These are phyloP conservation scores for Auricularia cornea DNA, from an alignment of 768 basidiomycete species.

Conservation along the genomic window DNA sequence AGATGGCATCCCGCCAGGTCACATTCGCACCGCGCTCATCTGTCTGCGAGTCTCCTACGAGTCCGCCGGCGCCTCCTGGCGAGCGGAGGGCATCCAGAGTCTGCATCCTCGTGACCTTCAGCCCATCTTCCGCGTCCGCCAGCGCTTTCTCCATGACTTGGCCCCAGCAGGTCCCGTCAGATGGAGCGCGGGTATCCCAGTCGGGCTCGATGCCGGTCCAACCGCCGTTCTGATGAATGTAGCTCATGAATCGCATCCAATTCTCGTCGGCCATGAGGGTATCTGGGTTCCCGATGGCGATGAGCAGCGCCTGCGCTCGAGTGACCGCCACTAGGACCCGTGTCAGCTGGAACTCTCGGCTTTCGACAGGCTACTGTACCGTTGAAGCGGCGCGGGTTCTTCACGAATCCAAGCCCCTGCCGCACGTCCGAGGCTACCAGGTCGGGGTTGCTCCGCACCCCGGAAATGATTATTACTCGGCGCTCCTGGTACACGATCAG, in stretches of 20 bases:
- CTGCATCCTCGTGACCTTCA: too few relatives aligned
- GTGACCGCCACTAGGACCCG: constrained; percentile 48
- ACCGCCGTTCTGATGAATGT: constrained; percentile 39
- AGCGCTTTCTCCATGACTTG: too few relatives aligned
- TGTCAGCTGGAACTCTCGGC: background rate
- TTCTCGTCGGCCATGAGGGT: constrained; percentile 50
- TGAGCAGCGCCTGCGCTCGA: constrained; percentile 53
- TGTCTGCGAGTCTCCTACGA: too few relatives aligned
- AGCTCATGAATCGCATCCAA: constrained; percentile 56
- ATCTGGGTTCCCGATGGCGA: constrained; percentile 52
- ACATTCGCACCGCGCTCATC: too few relatives aligned
- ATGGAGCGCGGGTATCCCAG: constrained; percentile 38
- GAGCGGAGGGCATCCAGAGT: too few relatives aligned
- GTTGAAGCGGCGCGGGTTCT: constrained; percentile 48
- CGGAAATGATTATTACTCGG: constrained; percentile 48
- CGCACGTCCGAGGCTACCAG: constrained; percentile 42
- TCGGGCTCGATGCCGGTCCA: constrained; percentile 38
- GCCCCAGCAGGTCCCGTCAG: too few relatives aligned
- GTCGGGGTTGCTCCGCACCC: constrained; percentile 46
- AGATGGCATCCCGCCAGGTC: too few relatives aligned
- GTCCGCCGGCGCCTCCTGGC: too few relatives aligned
- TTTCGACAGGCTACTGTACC: constrained; percentile 29
- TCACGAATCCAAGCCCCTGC: constrained; percentile 52
- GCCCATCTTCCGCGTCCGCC: too few relatives aligned
- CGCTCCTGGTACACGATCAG: constrained; percentile 35